Base-by-base conservation (phyloP, 1,139 yeast genomes). In the Geotrichum klebahnii region DNA sequence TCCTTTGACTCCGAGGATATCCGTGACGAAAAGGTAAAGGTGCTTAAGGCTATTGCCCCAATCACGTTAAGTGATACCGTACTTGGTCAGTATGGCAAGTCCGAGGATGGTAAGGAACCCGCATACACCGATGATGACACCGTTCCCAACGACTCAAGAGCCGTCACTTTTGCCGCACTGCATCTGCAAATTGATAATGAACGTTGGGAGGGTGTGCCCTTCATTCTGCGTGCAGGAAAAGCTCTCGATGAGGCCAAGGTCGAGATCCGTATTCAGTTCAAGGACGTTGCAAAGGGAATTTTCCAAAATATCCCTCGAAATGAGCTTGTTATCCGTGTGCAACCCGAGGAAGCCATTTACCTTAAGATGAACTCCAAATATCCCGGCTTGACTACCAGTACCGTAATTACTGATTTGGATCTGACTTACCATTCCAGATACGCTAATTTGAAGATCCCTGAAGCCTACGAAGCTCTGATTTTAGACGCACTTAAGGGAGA, bases 191-290 rank as follows among this genome's bases (percentile, higher is more conserved):
- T 92, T 66, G 75, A 82, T 62, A 94, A 89, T 68, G 97, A 90
- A 69, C 82, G 97, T 67, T 92, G 99, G 99, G 92, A 85, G 58
- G 97, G 97, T 62, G 97, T 92, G 45, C 99, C 99, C 51, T 81
- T 92, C 65, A 84, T 92, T 48, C 75, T 92, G 75, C 81, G 96
- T 71, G 98, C 97, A 20, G 99, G 99, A 64, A 92, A 92, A 73
- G 97, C 97, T 14, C 75, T 90, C 54, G 87, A 89, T 65, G 92
- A 84, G 64, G 84, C 90, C 42, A 59, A 89, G 74, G 98, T 92
- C 51, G 98, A 94, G 73, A 83, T 94, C 58, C 80, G 97, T 69
- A 75, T 94, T 57, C 97, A 92, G 73, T 92, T 84, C 74, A 88
- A 84, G 71, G 84, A 85, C 44, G 94, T 85, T 50, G 82, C 89